phyloP scores from a whole-genome alignment of 352 stramenopile species.

The Phytopythium sindhum region DNA sequence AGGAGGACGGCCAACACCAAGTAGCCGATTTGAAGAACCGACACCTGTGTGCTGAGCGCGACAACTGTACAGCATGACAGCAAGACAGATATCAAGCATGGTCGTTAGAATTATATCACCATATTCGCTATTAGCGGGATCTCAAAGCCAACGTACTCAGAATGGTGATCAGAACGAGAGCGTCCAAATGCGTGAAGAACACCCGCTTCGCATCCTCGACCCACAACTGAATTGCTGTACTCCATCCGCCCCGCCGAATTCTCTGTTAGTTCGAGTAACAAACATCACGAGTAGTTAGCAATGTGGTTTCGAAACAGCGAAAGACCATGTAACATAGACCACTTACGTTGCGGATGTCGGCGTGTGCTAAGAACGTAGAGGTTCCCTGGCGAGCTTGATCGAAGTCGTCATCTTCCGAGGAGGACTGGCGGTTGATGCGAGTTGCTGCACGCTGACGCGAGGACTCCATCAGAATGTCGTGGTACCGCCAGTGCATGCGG shows the following conservation, averaged over 20 bases:
- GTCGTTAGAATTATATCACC: background rate
- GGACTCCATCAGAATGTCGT: slow-evolving; percentile 49
- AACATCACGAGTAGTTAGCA: background rate
- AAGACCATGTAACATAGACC: background rate
- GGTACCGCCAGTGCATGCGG: slow-evolving; percentile 72
- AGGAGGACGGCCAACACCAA: slow-evolving; percentile 72
- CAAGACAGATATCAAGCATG: background rate
- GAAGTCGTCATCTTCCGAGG: slow-evolving; percentile 9
- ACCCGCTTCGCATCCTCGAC: slow-evolving; percentile 67
- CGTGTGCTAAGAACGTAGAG: slow-evolving; percentile 36
- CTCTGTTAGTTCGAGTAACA: background rate
- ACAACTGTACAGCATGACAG: slow-evolving; percentile 39
- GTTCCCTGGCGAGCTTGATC: slow-evolving; percentile 21
- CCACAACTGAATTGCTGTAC: slow-evolving; percentile 37
- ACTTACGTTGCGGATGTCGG: slow-evolving; percentile 48
- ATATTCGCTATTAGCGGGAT: background rate
- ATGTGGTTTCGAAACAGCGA: too few species aligned
- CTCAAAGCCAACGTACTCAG: slow-evolving; percentile 35
- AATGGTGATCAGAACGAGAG: slow-evolving; percentile 78
- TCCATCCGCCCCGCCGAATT: slow-evolving; percentile 6
- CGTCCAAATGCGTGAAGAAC: slow-evolving; percentile 73
- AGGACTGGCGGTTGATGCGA: slow-evolving; percentile 12
- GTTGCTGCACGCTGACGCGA: slow-evolving; percentile 18
- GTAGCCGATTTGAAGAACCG: slow-evolving; percentile 83
- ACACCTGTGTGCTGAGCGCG: slow-evolving; percentile 74